Base-by-base conservation (phyloP, 441 rosid species). In the Gossypium laxum region DNA sequence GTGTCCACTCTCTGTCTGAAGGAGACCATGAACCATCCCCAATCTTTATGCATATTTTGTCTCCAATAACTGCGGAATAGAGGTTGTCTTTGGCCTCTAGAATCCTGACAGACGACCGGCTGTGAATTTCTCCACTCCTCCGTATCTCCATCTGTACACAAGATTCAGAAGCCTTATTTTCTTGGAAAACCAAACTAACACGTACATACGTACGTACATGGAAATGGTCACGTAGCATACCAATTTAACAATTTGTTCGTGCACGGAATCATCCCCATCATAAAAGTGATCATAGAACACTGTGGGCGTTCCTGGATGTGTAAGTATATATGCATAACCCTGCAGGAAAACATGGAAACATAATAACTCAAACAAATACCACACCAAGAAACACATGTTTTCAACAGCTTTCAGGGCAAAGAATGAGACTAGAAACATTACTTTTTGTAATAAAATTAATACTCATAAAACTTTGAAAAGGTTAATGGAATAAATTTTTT, bases 11-110 rank as follows among this genome's bases (percentile, higher is more conserved):
- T 74, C 62, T 79, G 21, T 86, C 95, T n/a, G 87, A 76, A 41
- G 97, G 97, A 76, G 87, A 86, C 98, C 97, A 93, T 48, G 96
- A 88, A 45, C 88, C 93, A 45, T 90, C 91, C 51, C 98, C 95
- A 30, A 93, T 78, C 85, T 91, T 93, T 91, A 90, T 85, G 72
- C 92, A 84, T 45, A 90, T 57, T 70, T 87, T 93, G 67, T 87
- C 97, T 38, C 88, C 97, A 34, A 88, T 79, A 45, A 84, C 69
- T 52, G 97, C 95, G 43, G 90, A 84, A 66, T 88, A 93, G 64
- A 91, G 85, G 73, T 83, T 88, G 41, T 93, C 82, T 67, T 83
- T 81, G 3, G 93, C 91, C 77, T 88, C 90, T 54, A 88, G 57
- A 71, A 91, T 82, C 24, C 75, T 80, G 67, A 93, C 69, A n/a